Evolutionary conservation across 495 filamentous ascomycete species (phyloP), one percentile per base, ranked within the genome.

Genomic region (Annulohypoxylon moriforme): DNA sequence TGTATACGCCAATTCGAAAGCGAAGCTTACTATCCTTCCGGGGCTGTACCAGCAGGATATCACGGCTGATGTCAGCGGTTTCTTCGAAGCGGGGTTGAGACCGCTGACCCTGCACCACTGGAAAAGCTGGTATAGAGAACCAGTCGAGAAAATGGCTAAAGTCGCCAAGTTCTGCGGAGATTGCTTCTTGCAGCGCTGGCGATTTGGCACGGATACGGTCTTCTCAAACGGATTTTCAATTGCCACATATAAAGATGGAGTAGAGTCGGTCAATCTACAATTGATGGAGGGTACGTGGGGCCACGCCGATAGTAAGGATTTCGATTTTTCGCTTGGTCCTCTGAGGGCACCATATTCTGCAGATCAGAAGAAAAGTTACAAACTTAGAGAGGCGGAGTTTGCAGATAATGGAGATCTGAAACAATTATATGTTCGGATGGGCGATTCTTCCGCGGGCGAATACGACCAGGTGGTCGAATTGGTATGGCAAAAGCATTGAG

Each of bases 21-120:
- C 87, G 6, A 81, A 81, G 44, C 81, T 92, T 20, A 88, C 87
- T 5, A 77, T 87, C 36, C 83, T 89, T 73, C 84, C 81, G 6
- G 88, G 86, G 3, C 83, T 92, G 24, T 84, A 86, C 76, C 89
- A 91, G 81, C 86, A 90, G 76, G 89, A 92, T 71, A 80, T 91
- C 70, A 80, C 78, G 42, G 84, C 85, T 16, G 89, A 90, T 34
- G 79, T 85, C 2, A 86, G 88, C 16, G 89, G 90, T 52, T 84
- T 91, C 27, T 91, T 86, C 72, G 90, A 92, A 76, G 85, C 84
- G 24, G 89, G 88, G 14, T 80, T 82, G 57, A 80, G 78, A 68
- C 85, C 87, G 1, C 76, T 90, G 27, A 88, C 85, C 57, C 78
- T 92, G 53, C 90, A 92, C 75, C 89, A 91, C 78, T 90, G 88